Evolutionary conservation across 2,329 filamentous ascomycete genomes (phyloP).

Genomic region (Calonectria pseudoturangicola): DNA sequence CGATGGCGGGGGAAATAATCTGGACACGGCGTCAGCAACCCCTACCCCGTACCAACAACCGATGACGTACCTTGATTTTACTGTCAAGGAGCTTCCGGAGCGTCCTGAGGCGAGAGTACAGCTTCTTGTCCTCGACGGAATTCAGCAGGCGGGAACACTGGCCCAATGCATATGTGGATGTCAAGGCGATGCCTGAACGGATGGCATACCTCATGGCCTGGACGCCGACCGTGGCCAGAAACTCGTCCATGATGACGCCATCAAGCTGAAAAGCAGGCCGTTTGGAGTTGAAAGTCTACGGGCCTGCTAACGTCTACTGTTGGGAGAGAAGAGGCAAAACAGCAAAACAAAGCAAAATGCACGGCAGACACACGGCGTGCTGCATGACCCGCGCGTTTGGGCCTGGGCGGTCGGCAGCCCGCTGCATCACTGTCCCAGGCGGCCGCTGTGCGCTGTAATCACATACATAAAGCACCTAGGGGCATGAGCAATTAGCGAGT

Average conservation of each 20-base stretch:
- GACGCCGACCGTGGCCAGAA: constrained; percentile 71
- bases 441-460: constrained; percentile 26
- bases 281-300: constrained; percentile 23
- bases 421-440: constrained; percentile 12
- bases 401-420: constrained; percentile 1
- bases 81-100: constrained; percentile 85
- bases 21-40: constrained; percentile 57
- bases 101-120: constrained; percentile 79
- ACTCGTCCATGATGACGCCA: constrained; percentile 78
- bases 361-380: constrained; percentile 28
- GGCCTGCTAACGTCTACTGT: constrained; percentile 18
- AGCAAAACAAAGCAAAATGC: constrained; percentile 29
- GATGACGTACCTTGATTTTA: constrained; percentile 84
- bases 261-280: constrained; percentile 25
- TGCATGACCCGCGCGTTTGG: constrained; percentile 15
- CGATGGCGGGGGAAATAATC: constrained; percentile 93
- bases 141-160: constrained; percentile 88
- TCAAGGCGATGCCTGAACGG: constrained; percentile 88
- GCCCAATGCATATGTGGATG: constrained; percentile 87
- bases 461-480: constrained; percentile 15
- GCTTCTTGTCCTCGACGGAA: constrained; percentile 82
- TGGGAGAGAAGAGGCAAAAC: constrained; percentile 20
- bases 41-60: not conserved
- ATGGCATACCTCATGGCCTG: constrained; percentile 96
- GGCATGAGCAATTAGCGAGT: constrained; percentile 24